Evolutionary conservation across 179 eudicot genomes (phyloP).

Genomic region (Beta corolliflora): DNA sequence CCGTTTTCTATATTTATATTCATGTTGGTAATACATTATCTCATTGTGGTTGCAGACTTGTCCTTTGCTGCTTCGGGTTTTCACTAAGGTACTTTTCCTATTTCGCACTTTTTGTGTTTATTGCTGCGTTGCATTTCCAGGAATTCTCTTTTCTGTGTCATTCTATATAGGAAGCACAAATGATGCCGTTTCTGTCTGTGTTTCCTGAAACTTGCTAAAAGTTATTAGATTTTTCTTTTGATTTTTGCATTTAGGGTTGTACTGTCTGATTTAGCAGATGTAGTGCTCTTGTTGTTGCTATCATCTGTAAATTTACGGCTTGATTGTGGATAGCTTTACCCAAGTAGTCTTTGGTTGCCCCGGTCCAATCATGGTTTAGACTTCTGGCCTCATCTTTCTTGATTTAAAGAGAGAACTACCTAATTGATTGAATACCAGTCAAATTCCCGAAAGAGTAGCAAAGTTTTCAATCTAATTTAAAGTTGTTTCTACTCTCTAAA

Average conservation of each 20-base stretch:
- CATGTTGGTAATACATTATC: background rate
- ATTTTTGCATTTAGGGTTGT: background rate
- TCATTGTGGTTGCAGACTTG: constrained; percentile 59
- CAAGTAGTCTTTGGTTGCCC: background rate
- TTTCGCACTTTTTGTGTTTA: background rate
- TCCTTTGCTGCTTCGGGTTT: constrained; percentile 78
- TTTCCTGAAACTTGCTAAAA: background rate
- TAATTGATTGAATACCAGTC: no score
- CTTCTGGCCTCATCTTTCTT: no score
- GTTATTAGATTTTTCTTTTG: background rate
- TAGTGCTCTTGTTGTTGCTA: background rate
- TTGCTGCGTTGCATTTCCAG: background rate
- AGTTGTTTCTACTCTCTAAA: no score
- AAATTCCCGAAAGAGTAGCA: no score
- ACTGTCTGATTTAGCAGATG: background rate
- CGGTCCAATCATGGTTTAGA: no score
- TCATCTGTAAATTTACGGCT: background rate
- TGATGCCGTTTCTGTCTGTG: background rate
- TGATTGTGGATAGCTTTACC: background rate
- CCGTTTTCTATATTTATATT: background rate
- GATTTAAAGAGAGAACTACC: no score
- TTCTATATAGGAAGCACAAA: background rate
- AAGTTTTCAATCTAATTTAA: no score
- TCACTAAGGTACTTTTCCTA: constrained; percentile 65
- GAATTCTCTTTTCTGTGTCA: background rate